Evolutionary conservation across 1,284 basidiomycete genomes (phyloP).

Genomic region (Veloboletus limbatus): DNA sequence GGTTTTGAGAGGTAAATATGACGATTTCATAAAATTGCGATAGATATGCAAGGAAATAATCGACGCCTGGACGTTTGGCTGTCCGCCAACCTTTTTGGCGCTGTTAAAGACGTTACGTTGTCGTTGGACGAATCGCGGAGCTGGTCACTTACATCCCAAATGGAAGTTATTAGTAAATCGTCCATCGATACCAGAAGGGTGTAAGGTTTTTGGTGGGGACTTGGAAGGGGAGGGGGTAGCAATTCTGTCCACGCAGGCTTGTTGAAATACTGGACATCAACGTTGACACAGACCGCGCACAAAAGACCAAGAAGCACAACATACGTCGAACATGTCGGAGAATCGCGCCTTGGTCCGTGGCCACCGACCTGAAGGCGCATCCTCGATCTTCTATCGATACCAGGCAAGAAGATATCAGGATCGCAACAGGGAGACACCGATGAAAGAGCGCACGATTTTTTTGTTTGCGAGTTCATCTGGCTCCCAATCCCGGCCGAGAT

Average conservation of each 20-base stretch:
- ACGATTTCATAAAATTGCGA: conserved; percentile 99
- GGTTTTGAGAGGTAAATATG: conserved; percentile 89
- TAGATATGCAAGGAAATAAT: conserved; percentile 96
- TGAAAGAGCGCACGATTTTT: conserved; percentile 46
- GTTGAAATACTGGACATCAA: conserved; percentile 70
- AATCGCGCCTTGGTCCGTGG: conserved; percentile 60
- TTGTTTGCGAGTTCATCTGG: conserved; percentile 50
- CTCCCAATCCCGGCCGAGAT: conserved; percentile 64
- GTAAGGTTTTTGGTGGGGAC: conserved; percentile 86
- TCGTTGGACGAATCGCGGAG: neutral
- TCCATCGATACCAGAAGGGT: conserved; percentile 92
- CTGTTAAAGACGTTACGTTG: conserved; percentile 37
- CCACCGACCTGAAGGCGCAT: conserved; percentile 58
- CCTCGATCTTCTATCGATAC: conserved; percentile 52
- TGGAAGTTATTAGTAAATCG: conserved; percentile 87
- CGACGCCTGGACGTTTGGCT: conserved; percentile 92
- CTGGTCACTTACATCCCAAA: conserved; percentile 81
- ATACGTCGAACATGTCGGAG: conserved; percentile 60
- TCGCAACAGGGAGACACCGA: no score
- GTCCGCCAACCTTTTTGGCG: conserved; percentile 87
- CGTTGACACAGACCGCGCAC: neutral
- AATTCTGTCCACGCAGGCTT: conserved; percentile 92
- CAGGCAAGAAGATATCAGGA: no score
- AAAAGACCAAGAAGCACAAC: conserved; percentile 21
- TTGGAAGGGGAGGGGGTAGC: conserved; percentile 83